phyloP scores from a whole-genome alignment of 139 green algal species.

The Eudorina sp. region DNA sequence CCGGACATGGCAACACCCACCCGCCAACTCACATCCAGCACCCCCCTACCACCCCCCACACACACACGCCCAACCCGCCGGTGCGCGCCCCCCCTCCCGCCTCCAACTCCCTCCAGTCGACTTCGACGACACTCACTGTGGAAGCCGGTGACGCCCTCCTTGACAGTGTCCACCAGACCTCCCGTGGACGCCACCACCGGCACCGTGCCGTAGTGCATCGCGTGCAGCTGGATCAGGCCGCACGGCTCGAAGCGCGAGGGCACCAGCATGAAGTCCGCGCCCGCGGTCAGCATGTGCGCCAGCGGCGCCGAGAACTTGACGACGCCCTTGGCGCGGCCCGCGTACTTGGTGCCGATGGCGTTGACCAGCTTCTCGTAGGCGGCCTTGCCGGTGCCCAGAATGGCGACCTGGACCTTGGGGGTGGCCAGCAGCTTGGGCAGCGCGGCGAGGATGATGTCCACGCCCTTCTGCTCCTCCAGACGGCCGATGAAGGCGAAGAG shows the following conservation, averaged over 20 bases:
- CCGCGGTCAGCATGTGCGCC: constrained; percentile 96
- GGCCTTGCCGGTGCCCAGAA: constrained; percentile 98
- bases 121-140: constrained; percentile 81
- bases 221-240: constrained; percentile 96
- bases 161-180: constrained; percentile 98
- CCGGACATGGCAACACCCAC: too few relatives aligned
- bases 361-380: constrained; percentile 85
- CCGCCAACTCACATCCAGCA: background rate
- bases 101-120: too few relatives aligned
- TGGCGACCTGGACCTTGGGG: constrained; percentile 78
- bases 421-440: constrained; percentile 82
- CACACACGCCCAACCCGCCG: background rate
- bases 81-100: too few relatives aligned
- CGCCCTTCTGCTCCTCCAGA: constrained; percentile 99
- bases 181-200: constrained; percentile 97
- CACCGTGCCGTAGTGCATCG: constrained; percentile 92
- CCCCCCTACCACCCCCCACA: background rate
- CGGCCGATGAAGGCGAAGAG: constrained; percentile 95
- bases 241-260: constrained; percentile 98
- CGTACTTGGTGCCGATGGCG: constrained; percentile 73
- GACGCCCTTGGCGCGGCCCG: constrained; percentile 83
- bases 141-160: constrained; percentile 98
- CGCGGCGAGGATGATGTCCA: constrained; percentile 95
- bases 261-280: constrained; percentile 98
- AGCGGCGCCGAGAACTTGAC: constrained; percentile 94